These are phyloP conservation scores for Carex pumila DNA, from an alignment of 176 grass and related monocot genomes.

Conservation along the genomic window DNA sequence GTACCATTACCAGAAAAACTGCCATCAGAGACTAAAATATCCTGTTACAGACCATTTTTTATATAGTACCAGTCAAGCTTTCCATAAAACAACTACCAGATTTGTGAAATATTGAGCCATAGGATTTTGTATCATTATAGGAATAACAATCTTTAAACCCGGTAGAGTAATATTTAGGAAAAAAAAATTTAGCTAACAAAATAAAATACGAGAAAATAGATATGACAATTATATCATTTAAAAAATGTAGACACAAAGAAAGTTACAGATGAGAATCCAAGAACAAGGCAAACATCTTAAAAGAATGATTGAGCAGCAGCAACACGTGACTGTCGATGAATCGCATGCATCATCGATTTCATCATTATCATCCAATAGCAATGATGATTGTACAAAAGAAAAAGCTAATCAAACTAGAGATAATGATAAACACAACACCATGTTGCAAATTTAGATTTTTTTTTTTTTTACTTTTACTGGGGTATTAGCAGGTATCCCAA, in stretches of 20 bases:
- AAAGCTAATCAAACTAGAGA: neutral
- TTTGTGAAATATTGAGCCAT: neutral
- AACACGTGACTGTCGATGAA: neutral
- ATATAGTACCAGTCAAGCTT: neutral
- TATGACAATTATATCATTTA: neutral
- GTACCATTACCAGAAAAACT: neutral
- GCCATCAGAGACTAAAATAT: neutral
- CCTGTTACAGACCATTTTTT: neutral
- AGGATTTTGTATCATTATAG: neutral
- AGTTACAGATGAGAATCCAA: slow-evolving; percentile 25
- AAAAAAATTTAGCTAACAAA: neutral
- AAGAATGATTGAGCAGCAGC: slow-evolving; percentile 26
- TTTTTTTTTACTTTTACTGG: neutral
- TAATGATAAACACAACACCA: neutral
- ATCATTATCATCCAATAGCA: neutral
- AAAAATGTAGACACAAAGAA: slow-evolving; percentile 24
- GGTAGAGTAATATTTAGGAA: neutral
- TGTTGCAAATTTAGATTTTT: neutral
- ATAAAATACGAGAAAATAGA: neutral
- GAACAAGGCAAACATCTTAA: slow-evolving; percentile 23
- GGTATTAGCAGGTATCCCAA: neutral
- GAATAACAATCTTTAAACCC: neutral
- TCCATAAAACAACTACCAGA: neutral
- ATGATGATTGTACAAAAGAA: slow-evolving; percentile 6
- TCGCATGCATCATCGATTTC: neutral